Percentiles rank a stretch among this genome's conserved stretches.
Evolutionary conservation across 2,329 filamentous ascomycete species (phyloP).

Genomic region (Colletotrichum endophyticum): DNA sequence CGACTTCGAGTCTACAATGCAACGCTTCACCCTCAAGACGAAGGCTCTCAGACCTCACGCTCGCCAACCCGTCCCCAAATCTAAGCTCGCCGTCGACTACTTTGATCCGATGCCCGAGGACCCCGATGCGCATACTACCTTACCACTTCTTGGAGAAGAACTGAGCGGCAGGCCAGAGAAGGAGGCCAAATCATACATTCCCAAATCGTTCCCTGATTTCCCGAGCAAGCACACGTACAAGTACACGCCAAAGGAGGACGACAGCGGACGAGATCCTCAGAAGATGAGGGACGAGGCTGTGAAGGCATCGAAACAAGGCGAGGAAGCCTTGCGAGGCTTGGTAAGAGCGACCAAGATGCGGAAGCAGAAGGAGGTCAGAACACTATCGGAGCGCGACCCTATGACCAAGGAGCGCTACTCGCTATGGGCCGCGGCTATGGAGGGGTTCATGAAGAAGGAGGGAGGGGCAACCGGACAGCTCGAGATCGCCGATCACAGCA

Average conservation of each 20-base stretch:
- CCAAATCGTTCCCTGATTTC: slow-evolving; percentile 63
- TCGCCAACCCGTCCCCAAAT: slow-evolving; percentile 53
- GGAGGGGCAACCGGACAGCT: slow-evolving; percentile 40
- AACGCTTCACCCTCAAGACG: slow-evolving; percentile 55
- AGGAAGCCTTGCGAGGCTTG: slow-evolving; percentile 64
- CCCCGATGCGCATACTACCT: slow-evolving; percentile 42
- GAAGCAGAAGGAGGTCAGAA: slow-evolving; percentile 67
- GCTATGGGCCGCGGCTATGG: slow-evolving; percentile 67
- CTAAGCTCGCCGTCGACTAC: slow-evolving; percentile 42
- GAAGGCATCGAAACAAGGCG: slow-evolving; percentile 64
- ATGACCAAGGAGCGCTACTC: slow-evolving; percentile 60
- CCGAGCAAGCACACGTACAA: slow-evolving; percentile 70
- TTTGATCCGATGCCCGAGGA: slow-evolving; percentile 41
- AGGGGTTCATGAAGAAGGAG: slow-evolving; percentile 52
- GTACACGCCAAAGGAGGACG: slow-evolving; percentile 59
- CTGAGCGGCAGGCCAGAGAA: slow-evolving; percentile 65
- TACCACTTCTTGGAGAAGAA: slow-evolving; percentile 56
- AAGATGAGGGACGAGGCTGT: slow-evolving; percentile 65
- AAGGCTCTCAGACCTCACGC: slow-evolving; percentile 61
- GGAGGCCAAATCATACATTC: slow-evolving; percentile 60
- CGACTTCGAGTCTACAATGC: slow-evolving; percentile 62
- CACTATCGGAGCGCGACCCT: slow-evolving; percentile 56
- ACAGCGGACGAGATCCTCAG: slow-evolving; percentile 53
- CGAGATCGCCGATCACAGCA: slow-evolving; percentile 67
- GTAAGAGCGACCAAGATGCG: slow-evolving; percentile 68